Conservation (phyloP, 2,329 filamentous ascomycete genomes). For the Chaetothyriales sp. region DNA sequence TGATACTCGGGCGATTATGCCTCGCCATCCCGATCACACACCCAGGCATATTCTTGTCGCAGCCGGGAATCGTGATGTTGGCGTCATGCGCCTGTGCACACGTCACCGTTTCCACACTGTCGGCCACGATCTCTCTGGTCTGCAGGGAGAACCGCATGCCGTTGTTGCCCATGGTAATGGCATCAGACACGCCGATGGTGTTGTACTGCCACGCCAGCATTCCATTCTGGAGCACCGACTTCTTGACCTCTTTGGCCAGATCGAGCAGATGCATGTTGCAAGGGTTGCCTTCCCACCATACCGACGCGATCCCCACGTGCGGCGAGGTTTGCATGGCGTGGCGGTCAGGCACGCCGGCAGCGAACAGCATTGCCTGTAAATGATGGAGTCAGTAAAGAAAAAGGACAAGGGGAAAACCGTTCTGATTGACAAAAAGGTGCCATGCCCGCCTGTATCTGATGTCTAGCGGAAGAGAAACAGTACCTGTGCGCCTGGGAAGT, state of each 20-base stretch:
- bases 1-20: constrained; percentile 81
- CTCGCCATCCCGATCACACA: constrained; percentile 79
- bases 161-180: constrained; percentile 76
- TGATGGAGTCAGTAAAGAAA: not conserved
- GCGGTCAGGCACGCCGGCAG: constrained; percentile 68
- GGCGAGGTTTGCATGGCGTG: constrained; percentile 79
- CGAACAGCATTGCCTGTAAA: constrained; percentile 76
- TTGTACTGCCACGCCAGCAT: constrained; percentile 96
- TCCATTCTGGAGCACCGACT: constrained; percentile 59
- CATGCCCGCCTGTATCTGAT: no score
- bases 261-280: constrained; percentile 75
- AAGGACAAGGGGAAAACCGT: not conserved
- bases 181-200: constrained; percentile 77
- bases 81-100: constrained; percentile 86
- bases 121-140: constrained; percentile 79
- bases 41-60: constrained; percentile 97
- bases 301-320: constrained; percentile 77
- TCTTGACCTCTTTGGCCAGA: constrained; percentile 75
- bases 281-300: constrained; percentile 97
- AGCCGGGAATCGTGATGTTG: constrained; percentile 82
- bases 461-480: no score
- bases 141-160: constrained; percentile 91
- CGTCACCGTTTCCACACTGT: constrained; percentile 85
- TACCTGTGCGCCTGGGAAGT: constrained; percentile 82
- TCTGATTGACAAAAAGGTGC: no score